Evolutionary conservation across 2,329 filamentous ascomycete genomes (phyloP).

Genomic region (Colletotrichum camelliae): DNA sequence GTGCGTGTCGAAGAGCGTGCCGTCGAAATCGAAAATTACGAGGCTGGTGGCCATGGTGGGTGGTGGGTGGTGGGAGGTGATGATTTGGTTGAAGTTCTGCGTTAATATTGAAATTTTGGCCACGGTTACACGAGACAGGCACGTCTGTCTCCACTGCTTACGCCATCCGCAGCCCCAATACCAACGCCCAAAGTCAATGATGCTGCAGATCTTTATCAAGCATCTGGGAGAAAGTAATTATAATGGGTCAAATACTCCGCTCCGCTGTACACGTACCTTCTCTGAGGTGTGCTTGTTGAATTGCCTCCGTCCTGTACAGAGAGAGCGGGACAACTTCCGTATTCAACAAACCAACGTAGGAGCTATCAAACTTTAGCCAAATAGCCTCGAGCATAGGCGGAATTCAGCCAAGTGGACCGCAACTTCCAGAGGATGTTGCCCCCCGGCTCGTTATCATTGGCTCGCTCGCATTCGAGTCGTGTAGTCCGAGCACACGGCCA

Average conservation of each 20-base stretch:
- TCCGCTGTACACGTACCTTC: neutral
- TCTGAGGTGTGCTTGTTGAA: neutral
- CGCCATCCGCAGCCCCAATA: neutral
- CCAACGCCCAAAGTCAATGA: neutral
- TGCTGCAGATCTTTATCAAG: neutral
- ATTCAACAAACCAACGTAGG: neutral
- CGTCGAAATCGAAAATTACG: conserved; percentile 22
- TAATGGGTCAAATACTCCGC: no score
- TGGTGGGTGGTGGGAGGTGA: neutral
- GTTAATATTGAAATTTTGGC: no score
- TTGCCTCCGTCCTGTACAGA: fast-evolving
- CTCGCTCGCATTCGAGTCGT: neutral
- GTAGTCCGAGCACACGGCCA: neutral
- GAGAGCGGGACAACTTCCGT: neutral
- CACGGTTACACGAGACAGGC: no score
- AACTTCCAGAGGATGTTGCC: neutral
- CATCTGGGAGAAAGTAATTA: no score
- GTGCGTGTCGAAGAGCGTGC: conserved; percentile 24
- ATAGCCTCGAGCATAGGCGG: fast-evolving
- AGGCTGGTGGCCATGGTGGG: neutral
- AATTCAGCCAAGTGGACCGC: neutral
- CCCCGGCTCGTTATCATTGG: neutral
- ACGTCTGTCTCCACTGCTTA: neutral
- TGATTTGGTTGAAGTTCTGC: neutral
- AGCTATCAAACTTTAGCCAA: neutral